Percentiles rank a stretch among this genome's conserved stretches.
These are phyloP conservation scores for Cyclotella kingstonii DNA, from an alignment of 108 stramenopile genomes.

Conservation along the genomic window DNA sequence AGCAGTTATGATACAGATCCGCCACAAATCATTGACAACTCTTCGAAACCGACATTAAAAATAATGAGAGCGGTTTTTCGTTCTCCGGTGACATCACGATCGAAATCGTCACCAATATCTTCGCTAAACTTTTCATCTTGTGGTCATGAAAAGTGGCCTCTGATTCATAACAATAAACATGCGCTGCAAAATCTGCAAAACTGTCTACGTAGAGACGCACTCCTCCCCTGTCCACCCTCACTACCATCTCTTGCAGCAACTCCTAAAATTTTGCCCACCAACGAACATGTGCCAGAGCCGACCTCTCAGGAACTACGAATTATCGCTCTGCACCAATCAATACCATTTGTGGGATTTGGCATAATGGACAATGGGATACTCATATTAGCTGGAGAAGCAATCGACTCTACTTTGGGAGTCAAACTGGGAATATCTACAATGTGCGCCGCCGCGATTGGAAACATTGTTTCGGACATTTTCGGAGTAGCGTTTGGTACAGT, in stretches of 20 bases:
- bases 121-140: too few species aligned
- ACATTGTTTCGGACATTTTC: slow-evolving; percentile 79
- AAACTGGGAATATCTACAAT: slow-evolving; percentile 91
- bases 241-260: background rate
- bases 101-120: background rate
- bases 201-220: slow-evolving; percentile 12
- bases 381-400: slow-evolving; percentile 92
- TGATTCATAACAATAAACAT: background rate
- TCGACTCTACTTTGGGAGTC: slow-evolving; percentile 90
- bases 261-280: background rate
- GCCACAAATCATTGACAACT: too few species aligned
- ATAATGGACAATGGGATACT: slow-evolving; percentile 96
- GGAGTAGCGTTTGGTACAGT: slow-evolving; percentile 84
- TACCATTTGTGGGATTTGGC: slow-evolving; percentile 92
- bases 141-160: slow-evolving; percentile 19
- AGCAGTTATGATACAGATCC: too few species aligned
- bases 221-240: slow-evolving; percentile 15
- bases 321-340: slow-evolving; percentile 60
- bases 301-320: slow-evolving; percentile 47
- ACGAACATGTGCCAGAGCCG: slow-evolving; percentile 48
- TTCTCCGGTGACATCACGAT: background rate
- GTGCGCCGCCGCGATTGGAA: slow-evolving; percentile 95
- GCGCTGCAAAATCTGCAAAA: slow-evolving; percentile 8
- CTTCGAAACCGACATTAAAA: too few species aligned
- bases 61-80: too few species aligned